Base-by-base conservation (phyloP, 1,139 yeast species). In the Pneumocystis murina region DNA sequence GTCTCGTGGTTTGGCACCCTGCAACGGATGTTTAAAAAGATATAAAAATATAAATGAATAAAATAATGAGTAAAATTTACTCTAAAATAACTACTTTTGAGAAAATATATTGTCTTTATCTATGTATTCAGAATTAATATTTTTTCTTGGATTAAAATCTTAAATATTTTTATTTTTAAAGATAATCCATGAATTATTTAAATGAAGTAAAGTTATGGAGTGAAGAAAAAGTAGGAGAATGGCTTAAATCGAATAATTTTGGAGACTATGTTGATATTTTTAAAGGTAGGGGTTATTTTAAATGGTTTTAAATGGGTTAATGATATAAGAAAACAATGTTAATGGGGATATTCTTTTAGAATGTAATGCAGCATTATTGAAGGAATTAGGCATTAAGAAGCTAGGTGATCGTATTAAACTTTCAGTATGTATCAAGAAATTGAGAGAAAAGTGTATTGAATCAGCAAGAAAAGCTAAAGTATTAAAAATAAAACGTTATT, bases 381-480 rank as follows among this genome's bases (percentile, higher is more conserved):
- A 80, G 64, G 95, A 86, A 67, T 73, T 92, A 8, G 97, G 96
- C 0, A 75, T 92, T n/a, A 69, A 69, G 24, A 85, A 83, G 68
- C 81, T 92, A 10, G 97, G 97, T 0, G 97, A 92, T 72, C 77
- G 97, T 41, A 78, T 92, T 43, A 77, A 85, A 41, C 72, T 88
- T 8, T 83, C 83, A 68, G 76, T 83, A 28, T 84, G 85, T 64
- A 68, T 77, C 55, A 70, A 70, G 59, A 64, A 67, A n/a, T 68
- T 75, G 17, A 68, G 72, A 20, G 59, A 60, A 43, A 67, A 66
- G 72, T 62, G 67, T n/a, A 61, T 61, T 30, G 59, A 67, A 4
- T 40, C 55, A 4, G 55, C 33, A 24, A 59, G 36, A 38, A 63
- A 41, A 55, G 59, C 40, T 36, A 61, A 24, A 55, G 30, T 59